Percentiles rank a stretch among this genome's conserved stretches.
Evolutionary conservation across 805 yeast species (phyloP).

Genomic region (Candida silvatica): DNA sequence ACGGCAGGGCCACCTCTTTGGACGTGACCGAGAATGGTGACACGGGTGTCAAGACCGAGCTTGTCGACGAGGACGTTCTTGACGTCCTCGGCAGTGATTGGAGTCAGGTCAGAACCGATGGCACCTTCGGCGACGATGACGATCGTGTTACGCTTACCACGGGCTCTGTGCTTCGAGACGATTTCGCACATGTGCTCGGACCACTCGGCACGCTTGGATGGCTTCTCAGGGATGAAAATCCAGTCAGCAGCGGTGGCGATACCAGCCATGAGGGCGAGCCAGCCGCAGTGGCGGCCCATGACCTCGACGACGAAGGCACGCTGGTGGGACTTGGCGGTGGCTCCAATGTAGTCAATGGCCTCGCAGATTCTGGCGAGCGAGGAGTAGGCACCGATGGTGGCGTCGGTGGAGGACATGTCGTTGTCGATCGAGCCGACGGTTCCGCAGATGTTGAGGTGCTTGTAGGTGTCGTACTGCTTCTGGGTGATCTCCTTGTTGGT

Average conservation of each 20-base stretch:
- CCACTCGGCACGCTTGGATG: slow-evolving; percentile 73
- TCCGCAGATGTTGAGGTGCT: slow-evolving; percentile 80
- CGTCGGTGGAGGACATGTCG: slow-evolving; percentile 96
- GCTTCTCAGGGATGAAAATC: slow-evolving; percentile 90
- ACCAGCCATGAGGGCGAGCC: slow-evolving; percentile 98
- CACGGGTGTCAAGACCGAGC: slow-evolving; percentile 86
- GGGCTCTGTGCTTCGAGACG: slow-evolving; percentile 69
- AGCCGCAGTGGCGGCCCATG: slow-evolving; percentile 99
- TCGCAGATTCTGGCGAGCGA: slow-evolving; percentile 89
- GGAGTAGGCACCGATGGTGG: slow-evolving; percentile 94
- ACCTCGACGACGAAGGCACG: slow-evolving; percentile 97
- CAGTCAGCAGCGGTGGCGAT: slow-evolving; percentile 94
- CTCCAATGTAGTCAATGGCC: slow-evolving; percentile 93
- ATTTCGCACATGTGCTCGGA: slow-evolving; percentile 67
- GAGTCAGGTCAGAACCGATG: slow-evolving; percentile 68
- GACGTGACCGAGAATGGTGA: slow-evolving; percentile 94
- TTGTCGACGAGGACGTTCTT: slow-evolving; percentile 59
- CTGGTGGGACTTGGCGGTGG: slow-evolving; percentile 95
- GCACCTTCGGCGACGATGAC: slow-evolving; percentile 99
- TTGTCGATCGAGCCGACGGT: slow-evolving; percentile 96
- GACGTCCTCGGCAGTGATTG: slow-evolving; percentile 74
- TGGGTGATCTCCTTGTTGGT: slow-evolving; percentile 45
- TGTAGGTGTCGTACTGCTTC: slow-evolving; percentile 53
- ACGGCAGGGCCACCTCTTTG: slow-evolving; percentile 99
- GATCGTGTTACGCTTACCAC: slow-evolving; percentile 89